Evolutionary conservation across 2,329 filamentous ascomycete genomes (phyloP), one percentile per base, ranked within the genome.

Genomic region (Penicillium crustosum): DNA sequence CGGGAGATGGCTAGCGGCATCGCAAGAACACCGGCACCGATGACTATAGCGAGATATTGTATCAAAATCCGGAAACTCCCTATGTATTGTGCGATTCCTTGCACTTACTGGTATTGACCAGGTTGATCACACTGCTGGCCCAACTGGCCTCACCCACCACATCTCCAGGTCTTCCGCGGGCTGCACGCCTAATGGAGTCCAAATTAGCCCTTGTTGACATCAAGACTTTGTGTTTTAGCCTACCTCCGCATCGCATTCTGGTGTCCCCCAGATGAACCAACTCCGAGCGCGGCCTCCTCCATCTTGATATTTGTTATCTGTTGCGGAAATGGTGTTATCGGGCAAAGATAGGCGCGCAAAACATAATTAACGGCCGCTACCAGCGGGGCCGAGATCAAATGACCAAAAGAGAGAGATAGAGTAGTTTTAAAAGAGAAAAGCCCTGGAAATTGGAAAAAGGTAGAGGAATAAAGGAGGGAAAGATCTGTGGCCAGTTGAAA

Each of bases 1-100:
- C 96, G 92, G 15, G 92, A 94, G 77, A 99, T 86, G 44, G 94
- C 93, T 6, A 91, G 88, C n/a, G 93, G 93, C 93, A 97, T 89
- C 49, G 93, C 94, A 42, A 99, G 85, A 2, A 95, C 93, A 53
- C 94, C 94, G 36, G 94, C 93, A 56, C 94, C 94, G 63, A 99
- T 86, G 70, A 99, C 91, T 94, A 9, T 3, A 68, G 27, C 27
- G 45, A 35, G 31, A n/a, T 10, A 53, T 38, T 13, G 7, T 7
- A 48, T 69, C 33, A 71, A 59, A 44, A 21, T 44, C 31, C 31
- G 31, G 27, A 21, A 21, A 7, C n/a, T 9, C 33, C n/a, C 8
- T 48, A 29, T 36, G 25, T 50, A 50, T 57, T 36, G 35, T 51
- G 25, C 42, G 49, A 42, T 68, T 85, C 58, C 82, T 48, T 8